A percentile compares a stretch with the other conserved stretches of the same genome.
Conservation (phyloP, 148 eudicot genomes). For the Fagopyrum esculentum region DNA sequence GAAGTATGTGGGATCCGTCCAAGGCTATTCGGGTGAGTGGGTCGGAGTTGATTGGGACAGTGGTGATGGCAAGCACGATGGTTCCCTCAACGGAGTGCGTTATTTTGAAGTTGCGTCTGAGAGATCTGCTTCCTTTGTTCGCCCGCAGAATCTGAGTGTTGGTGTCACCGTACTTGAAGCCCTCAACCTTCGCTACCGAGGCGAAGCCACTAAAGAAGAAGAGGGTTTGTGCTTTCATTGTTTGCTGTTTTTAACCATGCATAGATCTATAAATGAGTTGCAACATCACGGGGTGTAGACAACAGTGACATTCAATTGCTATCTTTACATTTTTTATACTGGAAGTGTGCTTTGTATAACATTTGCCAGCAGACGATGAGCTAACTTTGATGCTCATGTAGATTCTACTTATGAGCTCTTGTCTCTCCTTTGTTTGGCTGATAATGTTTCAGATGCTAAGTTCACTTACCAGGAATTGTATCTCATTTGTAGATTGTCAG, state of each 20-base stretch:
- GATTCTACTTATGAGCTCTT: neutral
- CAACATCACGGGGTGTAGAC: neutral
- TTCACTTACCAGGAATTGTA: neutral
- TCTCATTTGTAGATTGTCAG: neutral
- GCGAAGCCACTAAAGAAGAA: slow-evolving; percentile 56
- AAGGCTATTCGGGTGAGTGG: slow-evolving; percentile 71
- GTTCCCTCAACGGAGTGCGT: slow-evolving; percentile 58
- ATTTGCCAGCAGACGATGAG: neutral
- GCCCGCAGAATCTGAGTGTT: slow-evolving; percentile 44
- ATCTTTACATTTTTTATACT: neutral
- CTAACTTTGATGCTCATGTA: neutral
- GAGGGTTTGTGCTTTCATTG: slow-evolving; percentile 33
- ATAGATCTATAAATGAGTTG: neutral
- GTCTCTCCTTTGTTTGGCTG: neutral
- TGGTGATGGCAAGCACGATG: slow-evolving; percentile 76
- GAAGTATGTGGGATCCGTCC: slow-evolving; percentile 47
- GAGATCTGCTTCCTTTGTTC: slow-evolving; percentile 60
- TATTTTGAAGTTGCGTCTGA: slow-evolving; percentile 49
- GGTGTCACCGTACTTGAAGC: slow-evolving; percentile 67
- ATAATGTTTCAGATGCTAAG: neutral
- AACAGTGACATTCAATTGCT: neutral
- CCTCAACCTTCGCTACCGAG: slow-evolving; percentile 47
- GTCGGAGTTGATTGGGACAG: slow-evolving; percentile 93
- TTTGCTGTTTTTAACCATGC: neutral
- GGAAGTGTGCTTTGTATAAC: neutral